phyloP scores from a whole-genome alignment of 2,329 filamentous ascomycete species.

The Colletotrichum sp. region DNA sequence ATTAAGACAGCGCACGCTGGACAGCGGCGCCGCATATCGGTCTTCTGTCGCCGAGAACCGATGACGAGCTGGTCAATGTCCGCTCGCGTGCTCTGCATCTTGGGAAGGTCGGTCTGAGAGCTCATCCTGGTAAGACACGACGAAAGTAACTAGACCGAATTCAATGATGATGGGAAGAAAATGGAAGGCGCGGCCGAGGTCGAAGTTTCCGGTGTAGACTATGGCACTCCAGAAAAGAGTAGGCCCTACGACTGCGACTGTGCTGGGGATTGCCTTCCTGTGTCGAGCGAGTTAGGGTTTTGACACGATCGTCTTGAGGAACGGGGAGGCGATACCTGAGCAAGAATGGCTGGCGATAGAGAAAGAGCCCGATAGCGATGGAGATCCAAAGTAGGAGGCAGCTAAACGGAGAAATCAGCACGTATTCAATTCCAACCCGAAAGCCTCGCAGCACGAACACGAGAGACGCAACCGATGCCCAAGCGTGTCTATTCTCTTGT shows the following conservation, averaged over 20 bases:
- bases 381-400: background rate
- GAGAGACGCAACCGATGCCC: background rate
- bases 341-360: too few relatives aligned
- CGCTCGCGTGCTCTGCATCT: too few relatives aligned
- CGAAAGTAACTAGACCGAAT: background rate
- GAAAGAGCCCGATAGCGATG: background rate
- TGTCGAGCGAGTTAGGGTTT: too few relatives aligned
- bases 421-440: rapidly evolving
- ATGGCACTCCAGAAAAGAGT: background rate
- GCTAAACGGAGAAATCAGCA: background rate
- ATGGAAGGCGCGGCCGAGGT: background rate
- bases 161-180: background rate
- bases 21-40: too few relatives aligned
- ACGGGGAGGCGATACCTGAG: too few relatives aligned
- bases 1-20: too few relatives aligned
- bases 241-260: background rate
- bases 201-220: background rate
- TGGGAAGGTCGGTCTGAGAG: too few relatives aligned
- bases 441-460: background rate
- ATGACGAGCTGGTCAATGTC: too few relatives aligned
- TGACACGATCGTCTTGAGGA: too few relatives aligned
- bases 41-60: too few relatives aligned
- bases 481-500: background rate
- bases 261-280: too few relatives aligned
- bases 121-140: background rate